phyloP scores from a whole-genome alignment of 1,284 basidiomycete species.

The Salmacisia buchloeana region DNA sequence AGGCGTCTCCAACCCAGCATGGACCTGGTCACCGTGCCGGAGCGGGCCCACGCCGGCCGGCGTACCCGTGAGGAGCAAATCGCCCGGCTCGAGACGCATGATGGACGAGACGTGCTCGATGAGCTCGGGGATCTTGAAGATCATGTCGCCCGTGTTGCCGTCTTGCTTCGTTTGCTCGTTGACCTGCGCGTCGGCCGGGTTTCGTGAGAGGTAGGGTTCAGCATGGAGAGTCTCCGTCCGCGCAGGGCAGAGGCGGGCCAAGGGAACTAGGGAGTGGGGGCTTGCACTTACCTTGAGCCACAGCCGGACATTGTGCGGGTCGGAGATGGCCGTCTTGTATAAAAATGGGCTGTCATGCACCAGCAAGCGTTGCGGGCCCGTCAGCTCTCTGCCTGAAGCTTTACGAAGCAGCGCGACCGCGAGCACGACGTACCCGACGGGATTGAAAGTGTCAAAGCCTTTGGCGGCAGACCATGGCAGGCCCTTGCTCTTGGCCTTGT shows the following conservation, averaged over 20 bases:
- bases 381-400: too few species aligned
- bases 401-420: constrained; percentile 8
- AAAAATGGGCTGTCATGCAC: constrained; percentile 64
- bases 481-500: constrained; percentile 82
- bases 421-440: constrained; percentile 15
- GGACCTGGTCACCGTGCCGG: constrained; percentile 69
- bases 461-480: constrained; percentile 86
- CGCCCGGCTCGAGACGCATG: constrained; percentile 81
- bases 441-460: constrained; percentile 77
- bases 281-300: constrained; percentile 62
- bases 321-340: constrained; percentile 64
- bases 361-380: too few species aligned
- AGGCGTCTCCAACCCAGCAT: constrained; percentile 65
- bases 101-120: constrained; percentile 88
- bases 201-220: too few species aligned
- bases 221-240: too few species aligned
- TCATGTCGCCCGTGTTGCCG: constrained; percentile 82
- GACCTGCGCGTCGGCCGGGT: constrained; percentile 56
- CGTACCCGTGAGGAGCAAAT: constrained; percentile 54
- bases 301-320: constrained; percentile 70
- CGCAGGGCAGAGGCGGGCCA: not conserved
- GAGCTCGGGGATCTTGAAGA: constrained; percentile 82
- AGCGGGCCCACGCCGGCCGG: constrained; percentile 83
- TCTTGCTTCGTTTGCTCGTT: constrained; percentile 78
- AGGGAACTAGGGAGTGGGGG: too few species aligned